phyloP scores from a whole-genome alignment of 768 basidiomycete species.

The Podaxis pistillaris region DNA sequence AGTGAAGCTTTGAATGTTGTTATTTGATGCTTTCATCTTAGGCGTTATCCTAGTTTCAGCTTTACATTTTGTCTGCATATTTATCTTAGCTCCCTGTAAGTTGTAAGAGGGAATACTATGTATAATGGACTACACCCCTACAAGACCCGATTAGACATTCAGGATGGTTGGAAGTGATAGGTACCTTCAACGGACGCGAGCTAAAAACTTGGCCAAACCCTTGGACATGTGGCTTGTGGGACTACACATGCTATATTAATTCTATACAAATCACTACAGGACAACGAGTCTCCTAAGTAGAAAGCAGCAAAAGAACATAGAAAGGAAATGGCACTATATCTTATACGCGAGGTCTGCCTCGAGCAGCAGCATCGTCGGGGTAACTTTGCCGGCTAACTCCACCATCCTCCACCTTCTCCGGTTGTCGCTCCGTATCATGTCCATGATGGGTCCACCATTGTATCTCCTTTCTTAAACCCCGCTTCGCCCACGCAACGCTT shows the following conservation, averaged over 20 bases:
- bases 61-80: neutral
- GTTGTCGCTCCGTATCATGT: neutral
- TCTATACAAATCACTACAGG: too few species aligned
- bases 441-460: slow-evolving; percentile 15
- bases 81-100: neutral
- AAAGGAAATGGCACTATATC: too few species aligned
- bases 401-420: neutral
- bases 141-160: neutral
- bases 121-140: neutral
- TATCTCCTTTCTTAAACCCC: slow-evolving; percentile 22
- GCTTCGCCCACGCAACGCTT: slow-evolving; percentile 18
- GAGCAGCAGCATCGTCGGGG: neutral
- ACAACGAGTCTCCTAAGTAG: too few species aligned
- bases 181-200: neutral
- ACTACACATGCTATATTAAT: too few species aligned
- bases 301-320: too few species aligned
- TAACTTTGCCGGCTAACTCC: neutral
- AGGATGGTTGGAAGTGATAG: neutral
- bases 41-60: neutral
- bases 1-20: slow-evolving; percentile 22
- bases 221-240: too few species aligned
- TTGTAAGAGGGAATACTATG: neutral
- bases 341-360: too few species aligned
- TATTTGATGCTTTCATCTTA: neutral
- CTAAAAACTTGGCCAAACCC: neutral